Evolutionary conservation across 2,329 filamentous ascomycete genomes (phyloP).

Genomic region (Geosmithia putterillii): DNA sequence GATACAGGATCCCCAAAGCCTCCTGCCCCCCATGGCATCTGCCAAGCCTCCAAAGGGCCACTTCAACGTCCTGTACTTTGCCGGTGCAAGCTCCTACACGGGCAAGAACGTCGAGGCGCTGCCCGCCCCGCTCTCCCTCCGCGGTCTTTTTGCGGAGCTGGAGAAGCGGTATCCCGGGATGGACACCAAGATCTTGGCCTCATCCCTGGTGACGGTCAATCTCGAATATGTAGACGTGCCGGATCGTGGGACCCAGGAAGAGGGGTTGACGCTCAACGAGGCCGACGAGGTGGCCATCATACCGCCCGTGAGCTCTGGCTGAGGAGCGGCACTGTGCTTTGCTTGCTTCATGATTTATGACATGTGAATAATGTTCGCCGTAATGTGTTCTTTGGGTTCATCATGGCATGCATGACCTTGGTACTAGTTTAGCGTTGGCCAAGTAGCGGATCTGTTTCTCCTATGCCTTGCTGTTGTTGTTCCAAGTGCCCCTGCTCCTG

Average conservation of each 20-base stretch:
- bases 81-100: constrained; percentile 59
- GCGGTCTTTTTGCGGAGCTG: constrained; percentile 51
- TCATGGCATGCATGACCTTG: no score
- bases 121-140: constrained; percentile 51
- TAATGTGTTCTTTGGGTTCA: no score
- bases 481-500: background rate
- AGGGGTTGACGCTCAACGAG: constrained; percentile 43
- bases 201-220: constrained; percentile 69
- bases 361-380: no score
- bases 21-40: constrained; percentile 13
- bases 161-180: constrained; percentile 63
- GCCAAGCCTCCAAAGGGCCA: constrained; percentile 44
- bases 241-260: constrained; percentile 24
- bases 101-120: constrained; percentile 53
- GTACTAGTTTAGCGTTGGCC: background rate
- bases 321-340: no score
- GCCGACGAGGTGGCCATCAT: constrained; percentile 83
- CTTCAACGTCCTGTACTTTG: constrained; percentile 77
- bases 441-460: constrained; percentile 18
- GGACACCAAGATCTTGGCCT: constrained; percentile 52
- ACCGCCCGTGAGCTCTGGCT: constrained; percentile 79
- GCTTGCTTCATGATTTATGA: no score
- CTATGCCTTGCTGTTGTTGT: constrained; percentile 9
- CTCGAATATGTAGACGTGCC: constrained; percentile 66
- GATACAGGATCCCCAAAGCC: no score